Evolutionary conservation across 352 stramenopile genomes (phyloP).

Genomic region (Pythium phragmiticola): DNA sequence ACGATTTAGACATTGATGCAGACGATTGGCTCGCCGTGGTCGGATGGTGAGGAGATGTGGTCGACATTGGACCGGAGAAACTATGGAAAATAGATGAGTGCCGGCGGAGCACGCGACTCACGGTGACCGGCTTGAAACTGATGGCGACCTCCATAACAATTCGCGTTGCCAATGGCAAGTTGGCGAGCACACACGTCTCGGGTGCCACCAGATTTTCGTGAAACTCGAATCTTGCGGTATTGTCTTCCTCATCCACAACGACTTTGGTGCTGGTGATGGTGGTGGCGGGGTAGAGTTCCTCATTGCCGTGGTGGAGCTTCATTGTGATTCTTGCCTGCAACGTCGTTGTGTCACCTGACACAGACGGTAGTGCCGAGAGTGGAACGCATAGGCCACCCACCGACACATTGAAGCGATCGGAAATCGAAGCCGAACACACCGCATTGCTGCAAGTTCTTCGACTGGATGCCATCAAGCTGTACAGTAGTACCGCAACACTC

Average conservation of each 20-base stretch:
- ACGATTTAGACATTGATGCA: constrained; percentile 10
- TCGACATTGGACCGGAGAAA: neutral
- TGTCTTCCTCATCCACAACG: neutral
- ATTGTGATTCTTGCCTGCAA: neutral
- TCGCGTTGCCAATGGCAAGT: constrained; percentile 11
- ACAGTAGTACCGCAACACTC: neutral
- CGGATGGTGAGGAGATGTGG: neutral
- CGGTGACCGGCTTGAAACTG: neutral
- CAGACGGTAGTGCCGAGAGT: neutral
- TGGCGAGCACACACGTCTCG: neutral
- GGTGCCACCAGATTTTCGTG: neutral
- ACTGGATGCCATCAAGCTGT: neutral
- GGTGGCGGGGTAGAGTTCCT: neutral
- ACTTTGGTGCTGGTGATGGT: constrained; percentile 3
- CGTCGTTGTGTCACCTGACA: neutral
- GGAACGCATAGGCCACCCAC: neutral
- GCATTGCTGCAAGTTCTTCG: neutral
- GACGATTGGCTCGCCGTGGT: neutral
- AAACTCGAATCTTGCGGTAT: constrained; percentile 12
- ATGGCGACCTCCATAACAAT: constrained; percentile 15
- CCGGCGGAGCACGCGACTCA: neutral
- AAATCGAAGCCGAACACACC: neutral
- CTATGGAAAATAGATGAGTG: constrained; percentile 19
- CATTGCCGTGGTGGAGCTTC: constrained; percentile 4
- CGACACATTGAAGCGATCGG: neutral